Conservation (phyloP, 2,329 filamentous ascomycete species). For the Aureobasidium sp. region DNA sequence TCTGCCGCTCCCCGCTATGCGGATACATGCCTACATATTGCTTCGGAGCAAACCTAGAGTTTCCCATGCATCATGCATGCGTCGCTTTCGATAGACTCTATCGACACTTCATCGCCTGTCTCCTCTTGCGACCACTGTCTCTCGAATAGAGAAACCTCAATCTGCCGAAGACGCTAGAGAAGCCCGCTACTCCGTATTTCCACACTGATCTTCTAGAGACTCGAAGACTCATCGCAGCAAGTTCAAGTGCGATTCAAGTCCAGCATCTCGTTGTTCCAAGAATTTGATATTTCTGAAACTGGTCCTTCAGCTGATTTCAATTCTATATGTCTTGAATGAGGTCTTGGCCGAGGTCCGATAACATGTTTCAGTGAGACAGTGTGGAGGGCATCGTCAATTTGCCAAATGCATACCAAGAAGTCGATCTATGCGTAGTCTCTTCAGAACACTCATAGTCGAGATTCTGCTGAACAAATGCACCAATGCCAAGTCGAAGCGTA, state of each 20-base stretch:
- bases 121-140: too few relatives aligned
- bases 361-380: neutral
- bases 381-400: neutral
- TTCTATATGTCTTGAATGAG: neutral
- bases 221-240: neutral
- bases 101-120: neutral
- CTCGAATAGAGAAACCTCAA: too few relatives aligned
- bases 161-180: neutral
- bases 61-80: neutral
- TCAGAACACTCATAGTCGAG: neutral
- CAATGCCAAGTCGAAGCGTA: too few relatives aligned
- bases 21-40: neutral
- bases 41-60: neutral
- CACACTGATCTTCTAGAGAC: neutral
- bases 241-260: neutral
- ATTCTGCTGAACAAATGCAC: neutral
- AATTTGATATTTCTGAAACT: neutral
- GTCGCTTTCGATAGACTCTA: conserved; percentile 1
- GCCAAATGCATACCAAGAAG: neutral
- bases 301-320: neutral
- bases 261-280: neutral
- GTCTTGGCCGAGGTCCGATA: neutral
- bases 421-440: neutral
- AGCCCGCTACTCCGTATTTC: neutral
- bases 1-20: neutral